Base-by-base conservation (phyloP, 306 rosid genomes). In the Senna siamea region DNA sequence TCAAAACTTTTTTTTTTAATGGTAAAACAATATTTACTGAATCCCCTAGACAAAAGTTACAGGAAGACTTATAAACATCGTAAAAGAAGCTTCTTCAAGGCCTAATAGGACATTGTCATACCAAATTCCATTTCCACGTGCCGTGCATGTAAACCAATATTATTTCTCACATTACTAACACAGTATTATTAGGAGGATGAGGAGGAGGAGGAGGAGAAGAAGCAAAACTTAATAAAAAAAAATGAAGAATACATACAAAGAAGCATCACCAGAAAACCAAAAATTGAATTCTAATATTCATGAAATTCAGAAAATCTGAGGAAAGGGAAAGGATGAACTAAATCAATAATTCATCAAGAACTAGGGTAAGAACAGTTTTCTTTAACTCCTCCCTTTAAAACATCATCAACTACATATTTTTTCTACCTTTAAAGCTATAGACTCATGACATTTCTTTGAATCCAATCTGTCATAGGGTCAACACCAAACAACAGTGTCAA, bases 41-140 rank as follows among this genome's bases (percentile, higher is more conserved):
- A n/a, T n/a, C n/a, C n/a, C n/a, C n/a, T n/a, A n/a, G n/a, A 35
- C 15, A 32, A 30, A 68, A 28, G 17, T 67, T 4, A 30, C 43
- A 48, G 15, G 30, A 47, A 67, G 17, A 67, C 5, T 37, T 68
- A 20, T 19, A 48, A 68, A n/a, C 32, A 8, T n/a, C 15, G 7
- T 5, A 14, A 17, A 15, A 44, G 32, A 5, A 44, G 20, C 10
- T 50, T 48, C 46, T 50, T 32, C 60, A 28, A 23, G 51, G 44
- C 58, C 72, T 50, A 28, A 66, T n/a, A 47, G 44, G 47, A 17
- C 28, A 68, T 32, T 13, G 50, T 9, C 58, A 53, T 23, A 22
- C 17, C 7, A 56, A 56, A 26, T 50, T 32, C 73, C n/a, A 19
- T 17, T 55, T 34, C 40, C 30, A 68, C 22, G 50, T 50, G 47